Evolutionary conservation across 345 rosid genomes (phyloP).

Genomic region (Corymbia maculata): DNA sequence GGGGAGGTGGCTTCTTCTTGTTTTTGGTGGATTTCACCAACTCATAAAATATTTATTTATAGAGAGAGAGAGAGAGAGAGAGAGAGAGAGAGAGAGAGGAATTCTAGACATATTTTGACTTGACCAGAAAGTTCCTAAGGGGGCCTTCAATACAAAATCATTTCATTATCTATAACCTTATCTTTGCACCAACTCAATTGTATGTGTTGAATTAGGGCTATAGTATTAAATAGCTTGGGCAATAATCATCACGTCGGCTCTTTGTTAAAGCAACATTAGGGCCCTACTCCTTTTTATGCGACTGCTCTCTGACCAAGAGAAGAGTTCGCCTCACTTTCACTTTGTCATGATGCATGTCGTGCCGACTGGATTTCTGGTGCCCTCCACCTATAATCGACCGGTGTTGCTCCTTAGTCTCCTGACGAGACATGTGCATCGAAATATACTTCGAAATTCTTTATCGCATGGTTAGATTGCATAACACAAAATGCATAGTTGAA

Average conservation of each 20-base stretch:
- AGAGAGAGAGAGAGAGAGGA: not conserved
- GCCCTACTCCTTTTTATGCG: not conserved
- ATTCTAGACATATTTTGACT: not conserved
- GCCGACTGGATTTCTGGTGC: not conserved
- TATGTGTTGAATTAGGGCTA: not conserved
- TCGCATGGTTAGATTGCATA: rapidly evolving
- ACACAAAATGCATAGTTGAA: no score
- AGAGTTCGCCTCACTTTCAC: not conserved
- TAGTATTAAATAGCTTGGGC: not conserved
- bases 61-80: not conserved
- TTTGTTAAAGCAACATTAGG: not conserved
- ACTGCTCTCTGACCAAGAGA: not conserved
- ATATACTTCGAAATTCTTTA: not conserved
- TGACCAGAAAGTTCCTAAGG: not conserved
- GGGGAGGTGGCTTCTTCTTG: not conserved
- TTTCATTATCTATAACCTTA: not conserved
- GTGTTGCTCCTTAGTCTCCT: not conserved
- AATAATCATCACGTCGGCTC: not conserved
- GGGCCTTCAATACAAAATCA: not conserved
- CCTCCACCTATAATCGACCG: not conserved
- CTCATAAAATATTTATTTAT: not conserved
- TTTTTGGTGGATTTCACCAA: not conserved
- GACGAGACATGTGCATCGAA: not conserved
- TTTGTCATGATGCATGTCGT: not conserved
- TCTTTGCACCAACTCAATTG: not conserved